Conservation (phyloP, 768 basidiomycete genomes). For the Phallus indusiatus region DNA sequence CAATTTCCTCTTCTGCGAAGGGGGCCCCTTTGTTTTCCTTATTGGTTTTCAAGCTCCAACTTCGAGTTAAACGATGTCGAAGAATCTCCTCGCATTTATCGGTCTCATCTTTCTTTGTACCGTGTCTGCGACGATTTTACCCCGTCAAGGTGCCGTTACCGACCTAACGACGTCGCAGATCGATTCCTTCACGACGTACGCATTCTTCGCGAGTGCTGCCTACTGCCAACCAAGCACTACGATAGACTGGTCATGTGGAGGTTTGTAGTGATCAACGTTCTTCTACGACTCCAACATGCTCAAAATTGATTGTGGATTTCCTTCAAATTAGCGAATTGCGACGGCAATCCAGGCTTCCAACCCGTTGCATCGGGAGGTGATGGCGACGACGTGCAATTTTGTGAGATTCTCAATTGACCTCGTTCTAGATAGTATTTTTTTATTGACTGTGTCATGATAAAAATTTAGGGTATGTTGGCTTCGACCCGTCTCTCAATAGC, state of each 20-base stretch:
- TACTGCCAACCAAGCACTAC: conserved; percentile 37
- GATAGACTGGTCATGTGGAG: conserved; percentile 45
- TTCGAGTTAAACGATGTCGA: too few relatives aligned
- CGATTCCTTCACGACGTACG: conserved; percentile 35
- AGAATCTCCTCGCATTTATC: too few relatives aligned
- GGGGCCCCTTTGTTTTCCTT: too few relatives aligned
- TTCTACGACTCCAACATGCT: neutral
- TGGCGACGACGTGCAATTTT: conserved; percentile 29
- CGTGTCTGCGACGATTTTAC: neutral
- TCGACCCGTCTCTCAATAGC: conserved; percentile 10
- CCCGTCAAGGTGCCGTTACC: conserved; percentile 6
- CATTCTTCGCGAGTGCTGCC: conserved; percentile 40
- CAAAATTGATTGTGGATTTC: neutral
- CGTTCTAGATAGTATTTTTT: neutral
- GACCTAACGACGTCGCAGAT: conserved; percentile 26
- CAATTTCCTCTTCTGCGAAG: too few relatives aligned
- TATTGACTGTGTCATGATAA: neutral
- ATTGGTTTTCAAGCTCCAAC: too few relatives aligned
- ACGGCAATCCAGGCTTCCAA: conserved; percentile 35
- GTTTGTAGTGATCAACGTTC: conserved; percentile 18
- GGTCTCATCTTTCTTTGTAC: neutral
- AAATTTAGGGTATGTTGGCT: conserved; percentile 7
- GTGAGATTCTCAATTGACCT: conserved; percentile 20
- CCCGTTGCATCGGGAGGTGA: conserved; percentile 38
- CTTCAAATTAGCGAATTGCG: conserved; percentile 29